Percentiles rank a stretch among this genome's conserved stretches.
Evolutionary conservation across 179 eudicot species (phyloP).

Genomic region (Gypsophila paniculata): DNA sequence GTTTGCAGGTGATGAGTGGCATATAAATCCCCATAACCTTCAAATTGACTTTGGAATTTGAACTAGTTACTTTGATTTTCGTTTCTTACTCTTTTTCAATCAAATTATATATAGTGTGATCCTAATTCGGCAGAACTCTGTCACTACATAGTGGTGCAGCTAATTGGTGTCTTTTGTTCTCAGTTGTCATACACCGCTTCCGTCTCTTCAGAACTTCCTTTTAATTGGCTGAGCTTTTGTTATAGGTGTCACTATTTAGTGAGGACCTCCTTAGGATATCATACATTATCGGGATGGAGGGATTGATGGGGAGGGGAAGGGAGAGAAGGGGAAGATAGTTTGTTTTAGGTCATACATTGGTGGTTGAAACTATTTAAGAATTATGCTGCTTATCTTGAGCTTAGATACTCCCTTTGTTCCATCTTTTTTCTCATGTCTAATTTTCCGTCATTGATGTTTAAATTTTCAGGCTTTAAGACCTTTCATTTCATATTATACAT

Average conservation of each 20-base stretch:
- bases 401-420: no score
- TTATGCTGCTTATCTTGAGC: not conserved
- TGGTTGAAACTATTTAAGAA: no score
- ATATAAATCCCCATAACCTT: not conserved
- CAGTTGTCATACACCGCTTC: not conserved
- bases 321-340: not conserved
- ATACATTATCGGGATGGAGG: no score
- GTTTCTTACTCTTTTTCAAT: not conserved
- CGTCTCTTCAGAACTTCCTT: not conserved
- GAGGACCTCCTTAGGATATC: not conserved
- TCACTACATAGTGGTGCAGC: not conserved
- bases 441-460: not conserved
- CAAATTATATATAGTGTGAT: not conserved
- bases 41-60: not conserved
- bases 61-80: not conserved
- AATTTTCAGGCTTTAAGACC: conserved; percentile 63
- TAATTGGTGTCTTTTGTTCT: not conserved
- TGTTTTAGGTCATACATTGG: not conserved
- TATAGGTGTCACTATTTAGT: not conserved
- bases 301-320: no score
- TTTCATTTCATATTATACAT: conserved; percentile 64
- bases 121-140: not conserved
- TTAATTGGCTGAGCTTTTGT: not conserved
- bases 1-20: not conserved
- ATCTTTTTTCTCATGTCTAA: not conserved